A percentile compares a stretch with the other conserved stretches of the same genome.
phyloP scores from a whole-genome alignment of 768 basidiomycete genomes.

The Russula sp. region DNA sequence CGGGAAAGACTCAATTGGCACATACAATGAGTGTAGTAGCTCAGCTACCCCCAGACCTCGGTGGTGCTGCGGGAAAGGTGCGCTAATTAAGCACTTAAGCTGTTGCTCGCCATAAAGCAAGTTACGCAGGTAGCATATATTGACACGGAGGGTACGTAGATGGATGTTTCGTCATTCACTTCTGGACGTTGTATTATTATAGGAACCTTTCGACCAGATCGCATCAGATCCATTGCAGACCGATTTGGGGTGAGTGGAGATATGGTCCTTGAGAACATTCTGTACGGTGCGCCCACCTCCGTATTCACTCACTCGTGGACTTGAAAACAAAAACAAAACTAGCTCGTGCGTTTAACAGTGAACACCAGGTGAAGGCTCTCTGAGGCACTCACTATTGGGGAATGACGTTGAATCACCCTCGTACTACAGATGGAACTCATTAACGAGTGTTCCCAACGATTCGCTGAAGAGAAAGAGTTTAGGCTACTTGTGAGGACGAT shows the following conservation, averaged over 20 bases:
- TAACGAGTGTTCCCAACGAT: conserved; percentile 80
- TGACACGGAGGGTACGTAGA: conserved; percentile 65
- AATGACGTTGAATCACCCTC: conserved; percentile 2
- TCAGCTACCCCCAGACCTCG: conserved; percentile 84
- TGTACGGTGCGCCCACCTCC: conserved; percentile 53
- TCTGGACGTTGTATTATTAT: background rate
- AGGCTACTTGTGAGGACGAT: conserved; percentile 47
- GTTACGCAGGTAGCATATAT: conserved; percentile 73
- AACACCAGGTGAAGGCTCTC: conserved; percentile 64
- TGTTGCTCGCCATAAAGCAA: background rate
- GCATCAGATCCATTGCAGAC: conserved; percentile 85
- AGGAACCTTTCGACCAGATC: conserved; percentile 95
- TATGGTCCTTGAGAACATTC: conserved; percentile 81
- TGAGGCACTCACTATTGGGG: conserved; percentile 1
- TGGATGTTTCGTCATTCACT: background rate
- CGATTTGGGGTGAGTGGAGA: conserved; percentile 89
- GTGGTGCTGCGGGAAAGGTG: conserved; percentile 86
- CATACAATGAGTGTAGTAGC: conserved; percentile 91
- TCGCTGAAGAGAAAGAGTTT: conserved; percentile 85
- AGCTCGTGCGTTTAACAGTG: conserved; percentile 89
- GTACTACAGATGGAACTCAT: conserved; percentile 74
- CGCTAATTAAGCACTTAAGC: conserved; percentile 5
- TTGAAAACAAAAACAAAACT: conserved; percentile 20
- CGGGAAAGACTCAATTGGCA: conserved; percentile 92
- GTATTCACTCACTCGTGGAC: background rate